A percentile compares a stretch with the other conserved stretches of the same genome.
Conservation (phyloP, 495 filamentous ascomycete genomes). For the Penicillium desertorum region DNA sequence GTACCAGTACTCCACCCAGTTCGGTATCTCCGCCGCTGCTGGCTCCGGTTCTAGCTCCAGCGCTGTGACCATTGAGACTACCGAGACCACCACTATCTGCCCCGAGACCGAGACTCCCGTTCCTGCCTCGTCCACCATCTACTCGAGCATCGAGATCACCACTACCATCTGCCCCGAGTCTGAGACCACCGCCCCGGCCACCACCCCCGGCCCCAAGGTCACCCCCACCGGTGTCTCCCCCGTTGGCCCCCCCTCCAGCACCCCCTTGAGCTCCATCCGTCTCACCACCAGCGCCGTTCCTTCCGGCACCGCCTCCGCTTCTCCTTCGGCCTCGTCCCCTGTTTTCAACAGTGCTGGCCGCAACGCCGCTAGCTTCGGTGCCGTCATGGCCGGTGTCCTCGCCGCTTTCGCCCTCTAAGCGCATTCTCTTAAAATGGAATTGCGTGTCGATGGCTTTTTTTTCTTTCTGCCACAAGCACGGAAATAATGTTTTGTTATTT, state of each 20-base stretch:
- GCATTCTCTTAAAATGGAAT: background rate
- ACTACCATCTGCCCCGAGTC: constrained; percentile 28
- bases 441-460: background rate
- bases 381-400: constrained; percentile 43
- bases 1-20: constrained; percentile 71
- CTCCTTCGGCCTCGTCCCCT: constrained; percentile 31
- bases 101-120: constrained; percentile 18
- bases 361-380: constrained; percentile 46
- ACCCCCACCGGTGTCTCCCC: constrained; percentile 24
- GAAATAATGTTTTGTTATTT: constrained; percentile 7
- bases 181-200: constrained; percentile 6
- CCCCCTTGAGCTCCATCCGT: constrained; percentile 14
- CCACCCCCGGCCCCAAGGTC: constrained; percentile 9
- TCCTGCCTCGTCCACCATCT: too few relatives aligned
- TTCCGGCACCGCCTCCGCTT: constrained; percentile 28
- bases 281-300: constrained; percentile 23
- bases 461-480: constrained; percentile 7
- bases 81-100: constrained; percentile 28
- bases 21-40: constrained; percentile 58
- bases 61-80: constrained; percentile 22
- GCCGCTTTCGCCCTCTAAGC: constrained; percentile 47
- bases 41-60: constrained; percentile 22
- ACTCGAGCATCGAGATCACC: background rate
- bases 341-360: constrained; percentile 47
- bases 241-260: constrained; percentile 19